These are phyloP conservation scores for Phylloporus sp. DNA, from an alignment of 768 basidiomycete genomes.

Conservation along the genomic window DNA sequence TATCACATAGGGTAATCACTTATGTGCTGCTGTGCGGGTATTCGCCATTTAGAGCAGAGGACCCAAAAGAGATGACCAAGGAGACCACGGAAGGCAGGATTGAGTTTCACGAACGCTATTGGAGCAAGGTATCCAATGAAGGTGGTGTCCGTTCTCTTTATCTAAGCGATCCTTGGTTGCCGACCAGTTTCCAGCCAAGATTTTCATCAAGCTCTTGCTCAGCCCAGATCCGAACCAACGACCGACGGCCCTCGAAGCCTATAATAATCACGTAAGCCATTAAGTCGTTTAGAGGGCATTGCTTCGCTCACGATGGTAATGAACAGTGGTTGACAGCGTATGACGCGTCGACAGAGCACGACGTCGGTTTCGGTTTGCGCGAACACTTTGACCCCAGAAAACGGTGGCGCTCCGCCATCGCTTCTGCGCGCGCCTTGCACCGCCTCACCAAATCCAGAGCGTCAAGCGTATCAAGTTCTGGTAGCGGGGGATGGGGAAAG, in stretches of 20 bases:
- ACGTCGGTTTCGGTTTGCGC: conserved; percentile 66
- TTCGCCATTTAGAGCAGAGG: conserved; percentile 87
- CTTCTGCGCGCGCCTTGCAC: conserved; percentile 38
- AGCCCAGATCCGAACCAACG: conserved; percentile 66
- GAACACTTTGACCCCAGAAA: conserved; percentile 78
- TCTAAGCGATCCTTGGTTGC: background rate
- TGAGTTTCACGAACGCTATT: conserved; percentile 91
- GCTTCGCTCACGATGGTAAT: background rate
- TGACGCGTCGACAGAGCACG: conserved; percentile 62
- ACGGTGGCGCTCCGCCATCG: conserved; percentile 70
- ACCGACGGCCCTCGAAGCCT: conserved; percentile 69
- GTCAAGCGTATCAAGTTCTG: conserved; percentile 26
- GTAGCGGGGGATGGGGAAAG: conserved; percentile 36
- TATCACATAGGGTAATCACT: conserved; percentile 68
- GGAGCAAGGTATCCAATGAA: conserved; percentile 81
- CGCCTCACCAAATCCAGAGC: conserved; percentile 29
- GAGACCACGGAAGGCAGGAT: conserved; percentile 85
- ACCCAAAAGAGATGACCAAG: conserved; percentile 63
- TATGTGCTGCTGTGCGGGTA: conserved; percentile 96
- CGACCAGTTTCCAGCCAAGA: conserved; percentile 54
- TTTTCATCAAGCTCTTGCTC: conserved; percentile 71
- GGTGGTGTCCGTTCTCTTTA: conserved; percentile 40
- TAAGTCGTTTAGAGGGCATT: background rate
- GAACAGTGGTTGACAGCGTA: conserved; percentile 70
- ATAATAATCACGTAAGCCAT: conserved; percentile 54